Evolutionary conservation across 179 eudicot species (phyloP), one percentile per base, ranked within the genome.

Genomic region (Silene vulgaris): DNA sequence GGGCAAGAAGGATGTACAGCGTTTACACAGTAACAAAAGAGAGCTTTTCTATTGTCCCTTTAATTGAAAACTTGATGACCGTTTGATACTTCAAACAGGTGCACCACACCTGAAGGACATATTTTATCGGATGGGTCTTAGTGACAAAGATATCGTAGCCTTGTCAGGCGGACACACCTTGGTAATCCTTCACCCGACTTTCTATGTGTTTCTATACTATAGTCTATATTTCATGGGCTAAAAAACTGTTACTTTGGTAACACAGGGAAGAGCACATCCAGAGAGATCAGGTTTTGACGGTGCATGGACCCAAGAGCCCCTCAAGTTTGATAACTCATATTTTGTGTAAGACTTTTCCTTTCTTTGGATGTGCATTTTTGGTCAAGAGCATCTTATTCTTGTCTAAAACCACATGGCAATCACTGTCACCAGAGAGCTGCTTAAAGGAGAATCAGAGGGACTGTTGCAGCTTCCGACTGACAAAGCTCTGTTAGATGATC

Each of bases 261-360:
- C 82, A n/a, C 71, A 92, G 97, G 99, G 99, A 81, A 92, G 92
- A 86, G 96, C 95, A 71, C 99, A 92, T 84, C 89, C 93, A 61
- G 97, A 95, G 74, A 95, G 97, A 78, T 95, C 97, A 74, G 97
- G 99, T 74, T 95, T 95, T 82, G 97, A 90, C 73, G 99, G 99
- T 23, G 87, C 99, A 32, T 95, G 99, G 99, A 95, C 99, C 16
- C 79, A 82, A 77, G 97, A 95, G 82, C 99, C 97, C 30, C 82
- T 95, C 79, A 92, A 87, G 84, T 92, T 95, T 74, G 98, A 92
- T 65, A 92, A 92, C 80, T 89, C 92, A 37, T 94, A 92, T 82
- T 92, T 92, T 65, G 84, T 86, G 98, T 94, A 90, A 88, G 93
- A 71, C 14, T 50, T 77, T 32, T 4, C 21, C 20, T 63, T 14